Evolutionary conservation across 2,329 filamentous ascomycete species (phyloP), one percentile per base, ranked within the genome.

Genomic region (Talaromyces sp.): DNA sequence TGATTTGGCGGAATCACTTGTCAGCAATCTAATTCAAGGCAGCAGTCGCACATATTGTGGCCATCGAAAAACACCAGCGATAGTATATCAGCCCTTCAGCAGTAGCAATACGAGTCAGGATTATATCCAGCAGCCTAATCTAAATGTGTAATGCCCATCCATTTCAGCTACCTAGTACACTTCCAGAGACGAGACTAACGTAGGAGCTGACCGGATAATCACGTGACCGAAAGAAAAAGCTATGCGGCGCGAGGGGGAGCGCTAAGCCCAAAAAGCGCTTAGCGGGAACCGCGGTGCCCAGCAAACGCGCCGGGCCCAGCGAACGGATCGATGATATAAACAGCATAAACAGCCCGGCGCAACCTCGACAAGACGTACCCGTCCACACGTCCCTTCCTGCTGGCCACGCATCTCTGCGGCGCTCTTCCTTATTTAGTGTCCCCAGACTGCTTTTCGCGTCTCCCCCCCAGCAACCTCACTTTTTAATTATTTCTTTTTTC

Each of bases 311-410:
- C 73, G 72, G 73, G 69, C 71, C 65, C 70, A 74, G 59, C 49
- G 73, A 71, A 43, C 73, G 70, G 70, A 70, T 71, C 76, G 77
- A 79, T 80, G 77, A 79, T 80, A 80, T 80, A 80, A 80, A 80
- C 49, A 52, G 49, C 49, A 80, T 80, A 80, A 80, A 45, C 78
- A 77, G 74, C 73, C 75, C 75, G 59, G 75, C 77, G 77, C 78
- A 75, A 79, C 78, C 77, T 79, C 77, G 78, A 78, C 33, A 56
- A n/a, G 52, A 59, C 15, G 77, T 77, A 73, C 73, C 75, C 75
- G 25, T 77, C 75, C 78, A 77, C 77, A 78, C 77, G 77, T 78
- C 43, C 49, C 58, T 63, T 66, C 66, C 62, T 62, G 66, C 66
- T 61, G 45, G 45, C 37, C 49, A n/a, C 39, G 47, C 57, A 22